phyloP scores from a whole-genome alignment of 805 yeast genomes.

The Candida saitoana region DNA sequence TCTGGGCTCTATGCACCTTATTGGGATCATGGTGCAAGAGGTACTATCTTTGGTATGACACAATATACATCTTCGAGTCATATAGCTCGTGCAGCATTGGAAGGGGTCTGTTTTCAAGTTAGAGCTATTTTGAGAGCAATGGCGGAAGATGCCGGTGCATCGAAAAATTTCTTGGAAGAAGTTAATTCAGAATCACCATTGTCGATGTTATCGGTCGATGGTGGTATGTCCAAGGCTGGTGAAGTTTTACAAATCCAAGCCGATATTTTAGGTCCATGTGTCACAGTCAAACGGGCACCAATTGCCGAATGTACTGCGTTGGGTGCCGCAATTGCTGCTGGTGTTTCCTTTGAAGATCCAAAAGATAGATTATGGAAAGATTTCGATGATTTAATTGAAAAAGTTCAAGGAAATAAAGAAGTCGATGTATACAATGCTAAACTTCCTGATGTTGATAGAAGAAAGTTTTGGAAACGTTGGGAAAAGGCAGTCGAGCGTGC shows the following conservation, averaged over 20 bases:
- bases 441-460: constrained; percentile 55
- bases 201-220: constrained; percentile 73
- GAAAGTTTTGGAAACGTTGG: constrained; percentile 71
- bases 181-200: constrained; percentile 39
- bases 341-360: constrained; percentile 50
- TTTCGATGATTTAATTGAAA: constrained; percentile 59
- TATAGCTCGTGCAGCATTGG: constrained; percentile 90
- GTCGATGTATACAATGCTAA: constrained; percentile 33
- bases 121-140: constrained; percentile 86
- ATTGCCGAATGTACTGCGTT: constrained; percentile 90
- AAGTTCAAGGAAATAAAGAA: constrained; percentile 31
- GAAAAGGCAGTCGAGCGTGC: constrained; percentile 79
- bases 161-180: constrained; percentile 55
- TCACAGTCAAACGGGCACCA: constrained; percentile 72
- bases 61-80: constrained; percentile 90
- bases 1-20: constrained; percentile 93
- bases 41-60: constrained; percentile 89
- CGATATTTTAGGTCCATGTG: constrained; percentile 84
- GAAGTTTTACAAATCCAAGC: constrained; percentile 94
- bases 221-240: constrained; percentile 90
- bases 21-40: constrained; percentile 91
- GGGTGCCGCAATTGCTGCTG: constrained; percentile 96
- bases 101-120: constrained; percentile 92
- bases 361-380: constrained; percentile 68
- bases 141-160: constrained; percentile 76